Percentiles rank a stretch among this genome's conserved stretches.
Evolutionary conservation across 257 asterid species (phyloP).

Genomic region (Nicotiana obtusifolia): DNA sequence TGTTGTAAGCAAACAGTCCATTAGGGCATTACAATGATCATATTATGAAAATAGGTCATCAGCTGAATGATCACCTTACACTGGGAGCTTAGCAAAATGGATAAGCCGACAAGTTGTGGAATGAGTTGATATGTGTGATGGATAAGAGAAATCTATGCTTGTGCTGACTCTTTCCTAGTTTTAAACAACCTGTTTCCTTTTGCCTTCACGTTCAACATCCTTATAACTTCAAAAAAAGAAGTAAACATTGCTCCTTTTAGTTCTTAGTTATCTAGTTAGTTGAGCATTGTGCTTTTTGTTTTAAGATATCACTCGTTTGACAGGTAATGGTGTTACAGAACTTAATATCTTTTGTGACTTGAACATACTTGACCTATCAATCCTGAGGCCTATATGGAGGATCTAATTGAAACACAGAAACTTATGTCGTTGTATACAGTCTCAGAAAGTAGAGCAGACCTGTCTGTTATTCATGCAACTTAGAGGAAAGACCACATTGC

Average conservation of each 20-base stretch:
- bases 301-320: background rate
- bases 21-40: background rate
- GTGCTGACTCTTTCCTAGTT: background rate
- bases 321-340: background rate
- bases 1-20: background rate
- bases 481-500: background rate
- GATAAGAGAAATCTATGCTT: background rate
- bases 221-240: background rate
- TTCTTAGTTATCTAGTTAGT: background rate
- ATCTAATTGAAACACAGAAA: background rate
- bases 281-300: background rate
- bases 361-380: slow-evolving; percentile 1
- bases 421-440: background rate
- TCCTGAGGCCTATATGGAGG: background rate
- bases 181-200: background rate
- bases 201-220: background rate
- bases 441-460: background rate
- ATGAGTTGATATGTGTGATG: background rate
- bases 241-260: background rate
- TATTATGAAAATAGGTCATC: background rate
- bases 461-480: background rate
- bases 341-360: background rate
- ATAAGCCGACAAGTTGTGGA: background rate
- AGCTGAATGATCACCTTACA: background rate
- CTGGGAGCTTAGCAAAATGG: background rate